Evolutionary conservation across 2,329 filamentous ascomycete species (phyloP).

Genomic region (Neopestalotiopsis clavispora): DNA sequence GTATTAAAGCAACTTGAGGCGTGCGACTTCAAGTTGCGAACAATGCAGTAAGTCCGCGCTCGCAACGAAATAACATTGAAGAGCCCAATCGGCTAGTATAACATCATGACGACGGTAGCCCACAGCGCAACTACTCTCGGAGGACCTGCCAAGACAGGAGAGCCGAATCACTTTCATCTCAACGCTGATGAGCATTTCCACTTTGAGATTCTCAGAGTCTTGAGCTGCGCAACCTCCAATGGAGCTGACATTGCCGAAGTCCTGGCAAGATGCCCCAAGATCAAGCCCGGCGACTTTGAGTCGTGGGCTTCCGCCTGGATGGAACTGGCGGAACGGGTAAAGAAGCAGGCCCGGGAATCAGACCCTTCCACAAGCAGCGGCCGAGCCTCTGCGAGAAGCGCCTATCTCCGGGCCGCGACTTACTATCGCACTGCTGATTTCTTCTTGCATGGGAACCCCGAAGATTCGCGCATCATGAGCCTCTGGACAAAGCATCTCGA

Average conservation of each 20-base stretch:
- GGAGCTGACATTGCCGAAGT: slow-evolving; percentile 34
- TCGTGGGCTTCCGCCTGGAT: not conserved
- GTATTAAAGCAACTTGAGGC: too few relatives aligned
- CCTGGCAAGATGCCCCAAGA: slow-evolving; percentile 24
- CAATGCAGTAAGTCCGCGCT: too few relatives aligned
- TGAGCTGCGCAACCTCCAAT: slow-evolving; percentile 24
- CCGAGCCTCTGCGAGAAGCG: not conserved
- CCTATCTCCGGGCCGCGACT: not conserved
- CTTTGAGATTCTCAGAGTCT: slow-evolving; percentile 28
- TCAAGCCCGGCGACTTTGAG: not conserved
- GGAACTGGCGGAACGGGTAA: not conserved
- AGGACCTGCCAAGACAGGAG: not conserved
- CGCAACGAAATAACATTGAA: too few relatives aligned
- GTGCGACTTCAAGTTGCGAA: too few relatives aligned
- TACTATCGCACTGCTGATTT: not conserved
- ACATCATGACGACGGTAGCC: not conserved
- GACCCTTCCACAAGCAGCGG: not conserved
- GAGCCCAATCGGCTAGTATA: too few relatives aligned
- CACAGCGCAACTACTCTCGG: not conserved
- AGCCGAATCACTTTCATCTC: not conserved
- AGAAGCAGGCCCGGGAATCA: not conserved
- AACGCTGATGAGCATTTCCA: slow-evolving; percentile 25
- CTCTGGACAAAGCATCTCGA: not conserved
- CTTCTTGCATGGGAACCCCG: not conserved
- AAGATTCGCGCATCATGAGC: slow-evolving; percentile 21